Conservation (phyloP, 768 basidiomycete genomes). For the Rhizopogon vulgaris region DNA sequence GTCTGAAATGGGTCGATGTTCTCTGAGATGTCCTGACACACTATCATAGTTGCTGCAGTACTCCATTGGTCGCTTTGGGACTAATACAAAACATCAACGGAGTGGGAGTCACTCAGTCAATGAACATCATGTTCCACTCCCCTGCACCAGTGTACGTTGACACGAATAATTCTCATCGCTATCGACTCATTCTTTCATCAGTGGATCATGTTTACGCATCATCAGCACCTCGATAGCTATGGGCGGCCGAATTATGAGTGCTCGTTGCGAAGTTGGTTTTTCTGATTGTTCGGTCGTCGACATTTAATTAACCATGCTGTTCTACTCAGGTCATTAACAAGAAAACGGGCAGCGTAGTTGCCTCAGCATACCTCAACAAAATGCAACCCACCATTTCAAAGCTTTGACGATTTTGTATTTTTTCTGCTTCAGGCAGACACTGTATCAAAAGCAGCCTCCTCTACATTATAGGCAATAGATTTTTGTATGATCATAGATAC, state of each 20-base stretch:
- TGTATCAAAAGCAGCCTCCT: neutral
- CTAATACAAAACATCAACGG: constrained; percentile 56
- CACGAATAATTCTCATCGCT: neutral
- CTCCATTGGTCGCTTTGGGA: constrained; percentile 63
- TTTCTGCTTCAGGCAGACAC: neutral
- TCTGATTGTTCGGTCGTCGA: neutral
- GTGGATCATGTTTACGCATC: constrained; percentile 55
- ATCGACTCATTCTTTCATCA: constrained; percentile 19
- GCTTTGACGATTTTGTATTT: constrained; percentile 26
- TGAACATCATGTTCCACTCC: constrained; percentile 66
- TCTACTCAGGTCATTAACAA: constrained; percentile 50
- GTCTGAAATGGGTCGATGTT: constrained; percentile 10
- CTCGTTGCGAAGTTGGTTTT: constrained; percentile 58
- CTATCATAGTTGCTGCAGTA: constrained; percentile 50
- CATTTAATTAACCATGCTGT: constrained; percentile 2
- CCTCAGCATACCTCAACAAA: constrained; percentile 65
- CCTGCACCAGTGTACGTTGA: constrained; percentile 54
- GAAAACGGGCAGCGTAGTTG: constrained; percentile 49
- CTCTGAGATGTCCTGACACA: neutral
- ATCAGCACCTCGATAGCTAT: constrained; percentile 59
- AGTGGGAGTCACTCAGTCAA: constrained; percentile 68
- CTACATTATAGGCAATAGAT: neutral
- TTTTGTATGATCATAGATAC: neutral
- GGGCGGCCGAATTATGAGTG: constrained; percentile 65
- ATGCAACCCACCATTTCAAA: constrained; percentile 59